These are phyloP conservation scores for Talaromyces stipitatus DNA, from an alignment of 495 filamentous ascomycete species.

Conservation along the genomic window DNA sequence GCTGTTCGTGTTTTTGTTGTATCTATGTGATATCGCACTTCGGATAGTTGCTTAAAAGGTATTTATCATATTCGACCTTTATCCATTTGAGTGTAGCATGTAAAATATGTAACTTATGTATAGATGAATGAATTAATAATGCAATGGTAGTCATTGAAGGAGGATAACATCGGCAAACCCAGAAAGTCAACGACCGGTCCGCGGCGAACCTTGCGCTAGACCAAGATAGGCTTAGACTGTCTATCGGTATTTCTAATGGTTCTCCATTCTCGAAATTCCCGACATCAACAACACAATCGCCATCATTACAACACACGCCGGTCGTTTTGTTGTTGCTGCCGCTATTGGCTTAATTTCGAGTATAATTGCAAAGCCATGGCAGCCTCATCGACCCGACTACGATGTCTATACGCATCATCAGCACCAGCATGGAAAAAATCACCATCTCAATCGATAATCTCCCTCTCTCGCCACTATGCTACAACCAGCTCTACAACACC, in stretches of 20 bases:
- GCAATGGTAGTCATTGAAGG: background rate
- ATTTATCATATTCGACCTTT: too few species aligned
- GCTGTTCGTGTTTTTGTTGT: too few species aligned
- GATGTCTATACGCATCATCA: slow-evolving; percentile 27
- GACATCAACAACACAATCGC: slow-evolving; percentile 6
- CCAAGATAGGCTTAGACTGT: background rate
- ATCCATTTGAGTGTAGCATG: too few species aligned
- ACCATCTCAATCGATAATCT: slow-evolving; percentile 10
- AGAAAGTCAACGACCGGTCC: background rate
- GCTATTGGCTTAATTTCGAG: too few species aligned
- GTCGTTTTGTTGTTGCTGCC: too few species aligned
- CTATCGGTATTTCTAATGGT: background rate
- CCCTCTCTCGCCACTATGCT: slow-evolving; percentile 29
- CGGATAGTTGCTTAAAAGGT: too few species aligned
- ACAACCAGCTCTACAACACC: slow-evolving; percentile 29
- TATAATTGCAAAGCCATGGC: slow-evolving; percentile 20
- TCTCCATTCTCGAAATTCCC: slow-evolving; percentile 7
- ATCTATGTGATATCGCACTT: too few species aligned
- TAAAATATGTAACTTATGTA: too few species aligned
- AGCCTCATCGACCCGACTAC: slow-evolving; percentile 26
- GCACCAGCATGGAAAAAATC: slow-evolving; percentile 11
- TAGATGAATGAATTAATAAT: background rate
- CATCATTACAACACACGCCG: background rate
- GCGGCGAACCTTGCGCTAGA: background rate
- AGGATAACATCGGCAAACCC: background rate